Percentiles rank a stretch among this genome's conserved stretches.
Evolutionary conservation across 1,139 yeast species (phyloP).

Genomic region (Candida buenavistaensis): DNA sequence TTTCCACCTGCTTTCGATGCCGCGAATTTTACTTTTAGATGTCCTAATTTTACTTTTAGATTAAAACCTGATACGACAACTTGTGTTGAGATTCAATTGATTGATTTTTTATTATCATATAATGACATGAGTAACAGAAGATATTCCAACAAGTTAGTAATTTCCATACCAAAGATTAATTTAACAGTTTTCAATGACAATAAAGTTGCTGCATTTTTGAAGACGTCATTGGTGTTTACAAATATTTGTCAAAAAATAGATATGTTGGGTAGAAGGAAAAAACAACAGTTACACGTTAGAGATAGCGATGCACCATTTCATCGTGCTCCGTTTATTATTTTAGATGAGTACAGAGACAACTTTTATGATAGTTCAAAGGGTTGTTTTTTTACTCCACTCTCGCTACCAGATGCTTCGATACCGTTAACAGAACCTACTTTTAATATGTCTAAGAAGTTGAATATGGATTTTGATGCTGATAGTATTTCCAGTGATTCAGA

Average conservation of each 20-base stretch:
- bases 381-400: conserved; percentile 58
- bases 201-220: conserved; percentile 30
- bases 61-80: conserved; percentile 19
- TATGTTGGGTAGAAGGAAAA: conserved; percentile 42
- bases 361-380: conserved; percentile 50
- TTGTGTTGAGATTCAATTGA: conserved; percentile 26
- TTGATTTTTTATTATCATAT: conserved; percentile 44
- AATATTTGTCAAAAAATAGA: conserved; percentile 59
- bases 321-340: conserved; percentile 69
- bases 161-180: conserved; percentile 49
- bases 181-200: conserved; percentile 26
- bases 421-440: conserved; percentile 46
- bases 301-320: conserved; percentile 83
- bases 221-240: conserved; percentile 59
- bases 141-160: conserved; percentile 57
- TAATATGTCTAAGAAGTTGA: conserved; percentile 9
- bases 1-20: conserved; percentile 67
- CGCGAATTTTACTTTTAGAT: conserved; percentile 54
- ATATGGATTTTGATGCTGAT: conserved; percentile 9
- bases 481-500: conserved; percentile 6
- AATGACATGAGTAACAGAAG: conserved; percentile 72
- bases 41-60: conserved; percentile 34
- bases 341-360: conserved; percentile 44
- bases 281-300: conserved; percentile 67
- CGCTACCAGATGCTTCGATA: conserved; percentile 63